Conservation (phyloP, 202 grass and related monocot species). For the Digitaria exilis region DNA sequence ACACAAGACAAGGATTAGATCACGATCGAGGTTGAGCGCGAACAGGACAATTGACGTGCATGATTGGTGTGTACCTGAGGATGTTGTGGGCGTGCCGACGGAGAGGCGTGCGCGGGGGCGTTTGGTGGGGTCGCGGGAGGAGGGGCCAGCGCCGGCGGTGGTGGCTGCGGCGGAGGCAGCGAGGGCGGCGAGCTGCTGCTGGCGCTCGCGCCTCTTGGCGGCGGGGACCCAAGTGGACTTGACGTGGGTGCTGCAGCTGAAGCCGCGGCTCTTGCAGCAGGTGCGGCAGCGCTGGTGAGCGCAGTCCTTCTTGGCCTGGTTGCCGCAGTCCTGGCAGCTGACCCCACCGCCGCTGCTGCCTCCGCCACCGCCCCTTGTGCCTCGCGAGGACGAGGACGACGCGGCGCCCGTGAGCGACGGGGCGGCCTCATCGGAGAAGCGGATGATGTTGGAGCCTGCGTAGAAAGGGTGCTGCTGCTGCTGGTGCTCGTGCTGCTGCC, state of each 20-base stretch:
- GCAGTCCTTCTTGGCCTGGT: conserved; percentile 97
- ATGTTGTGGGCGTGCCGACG: conserved; percentile 37
- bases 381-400: conserved; percentile 41
- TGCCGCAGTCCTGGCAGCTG: conserved; percentile 94
- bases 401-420: conserved; percentile 31
- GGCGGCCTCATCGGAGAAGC: conserved; percentile 74
- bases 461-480: conserved; percentile 55
- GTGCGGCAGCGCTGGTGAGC: conserved; percentile 74
- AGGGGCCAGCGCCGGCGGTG: conserved; percentile 29
- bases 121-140: conserved; percentile 56
- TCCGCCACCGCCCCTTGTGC: conserved; percentile 9
- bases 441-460: conserved; percentile 58
- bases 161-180: conserved; percentile 41
- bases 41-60: not conserved
- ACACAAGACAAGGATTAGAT: conserved; percentile 24
- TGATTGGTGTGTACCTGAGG: conserved; percentile 57
- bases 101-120: conserved; percentile 38
- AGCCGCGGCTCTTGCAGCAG: conserved; percentile 94
- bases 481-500: conserved; percentile 71
- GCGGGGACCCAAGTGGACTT: conserved; percentile 91
- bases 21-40: not conserved
- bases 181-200: conserved; percentile 58
- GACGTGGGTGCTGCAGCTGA: conserved; percentile 66
- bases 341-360: conserved; percentile 16
- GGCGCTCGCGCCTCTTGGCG: conserved; percentile 75